A percentile compares a stretch with the other conserved stretches of the same genome.
phyloP scores from a whole-genome alignment of 164 flowering plant genomes.

The Sextonia rubra region DNA sequence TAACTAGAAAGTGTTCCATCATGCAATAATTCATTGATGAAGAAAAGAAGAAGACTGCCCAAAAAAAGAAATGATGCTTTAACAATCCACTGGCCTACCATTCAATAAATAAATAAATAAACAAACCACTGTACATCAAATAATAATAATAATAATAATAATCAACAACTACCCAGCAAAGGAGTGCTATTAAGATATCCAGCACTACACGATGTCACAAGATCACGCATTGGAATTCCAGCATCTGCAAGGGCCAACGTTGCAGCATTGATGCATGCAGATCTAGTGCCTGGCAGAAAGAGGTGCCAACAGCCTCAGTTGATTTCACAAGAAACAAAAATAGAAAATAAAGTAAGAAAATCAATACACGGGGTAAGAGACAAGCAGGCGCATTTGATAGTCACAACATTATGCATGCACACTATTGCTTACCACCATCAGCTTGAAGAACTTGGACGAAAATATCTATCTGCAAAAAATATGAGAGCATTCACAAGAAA shows the following conservation, averaged over 20 bases:
- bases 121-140: too few species aligned
- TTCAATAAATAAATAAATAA: background rate
- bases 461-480: slow-evolving; percentile 74
- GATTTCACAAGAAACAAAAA: background rate
- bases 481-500: slow-evolving; percentile 6
- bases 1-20: background rate
- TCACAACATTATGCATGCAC: background rate
- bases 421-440: slow-evolving; percentile 74
- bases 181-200: slow-evolving; percentile 91
- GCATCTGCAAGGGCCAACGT: slow-evolving; percentile 98
- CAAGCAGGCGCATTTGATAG: background rate
- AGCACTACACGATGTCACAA: slow-evolving; percentile 89
- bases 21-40: background rate
- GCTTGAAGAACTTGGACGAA: slow-evolving; percentile 99
- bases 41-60: background rate
- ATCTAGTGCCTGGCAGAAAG: slow-evolving; percentile 70
- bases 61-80: too few species aligned
- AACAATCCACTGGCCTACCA: background rate
- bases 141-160: background rate
- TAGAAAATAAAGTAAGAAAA: background rate
- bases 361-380: background rate
- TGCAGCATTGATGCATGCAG: slow-evolving; percentile 99
- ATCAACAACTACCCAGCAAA: slow-evolving; percentile 61
- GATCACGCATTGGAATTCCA: slow-evolving; percentile 94
- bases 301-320: background rate